A percentile compares a stretch with the other conserved stretches of the same genome.
These are phyloP conservation scores for Hortaea sp. DNA, from an alignment of 2,329 filamentous ascomycete species.

Conservation along the genomic window DNA sequence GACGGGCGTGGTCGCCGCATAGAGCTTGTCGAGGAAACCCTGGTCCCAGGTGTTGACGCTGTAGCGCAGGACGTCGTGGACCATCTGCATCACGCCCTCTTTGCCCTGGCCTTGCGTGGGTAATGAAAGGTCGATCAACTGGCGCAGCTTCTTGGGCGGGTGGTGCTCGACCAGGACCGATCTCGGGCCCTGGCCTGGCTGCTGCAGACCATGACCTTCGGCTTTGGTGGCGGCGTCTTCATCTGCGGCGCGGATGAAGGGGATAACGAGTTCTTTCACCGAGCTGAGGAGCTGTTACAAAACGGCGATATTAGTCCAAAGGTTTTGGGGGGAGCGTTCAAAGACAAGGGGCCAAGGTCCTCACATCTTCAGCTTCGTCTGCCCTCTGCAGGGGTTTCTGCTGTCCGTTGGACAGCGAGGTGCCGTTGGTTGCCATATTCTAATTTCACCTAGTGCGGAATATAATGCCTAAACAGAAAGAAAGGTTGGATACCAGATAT, in stretches of 20 bases:
- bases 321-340: neutral
- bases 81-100: slow-evolving; percentile 35
- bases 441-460: neutral
- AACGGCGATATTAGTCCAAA: too few relatives aligned
- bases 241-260: slow-evolving; percentile 63
- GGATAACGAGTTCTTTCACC: slow-evolving; percentile 57
- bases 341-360: neutral
- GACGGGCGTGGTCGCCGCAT: slow-evolving; percentile 78
- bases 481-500: too few relatives aligned
- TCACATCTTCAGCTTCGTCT: slow-evolving; percentile 28
- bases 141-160: slow-evolving; percentile 32
- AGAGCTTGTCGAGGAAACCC: slow-evolving; percentile 92
- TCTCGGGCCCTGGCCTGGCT: slow-evolving; percentile 42
- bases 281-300: slow-evolving; percentile 52
- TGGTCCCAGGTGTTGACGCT: slow-evolving; percentile 99
- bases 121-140: slow-evolving; percentile 30
- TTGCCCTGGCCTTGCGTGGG: slow-evolving; percentile 30
- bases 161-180: slow-evolving; percentile 33
- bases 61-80: slow-evolving; percentile 65
- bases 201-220: slow-evolving; percentile 46
- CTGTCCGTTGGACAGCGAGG: slow-evolving; percentile 8
- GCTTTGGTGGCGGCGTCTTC: slow-evolving; percentile 47
- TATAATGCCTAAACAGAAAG: too few relatives aligned
- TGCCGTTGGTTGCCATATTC: slow-evolving; percentile 16
- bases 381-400: slow-evolving; percentile 18